These are phyloP conservation scores for Cicer pinnatifidum DNA, from an alignment of 306 rosid species.

Conservation along the genomic window DNA sequence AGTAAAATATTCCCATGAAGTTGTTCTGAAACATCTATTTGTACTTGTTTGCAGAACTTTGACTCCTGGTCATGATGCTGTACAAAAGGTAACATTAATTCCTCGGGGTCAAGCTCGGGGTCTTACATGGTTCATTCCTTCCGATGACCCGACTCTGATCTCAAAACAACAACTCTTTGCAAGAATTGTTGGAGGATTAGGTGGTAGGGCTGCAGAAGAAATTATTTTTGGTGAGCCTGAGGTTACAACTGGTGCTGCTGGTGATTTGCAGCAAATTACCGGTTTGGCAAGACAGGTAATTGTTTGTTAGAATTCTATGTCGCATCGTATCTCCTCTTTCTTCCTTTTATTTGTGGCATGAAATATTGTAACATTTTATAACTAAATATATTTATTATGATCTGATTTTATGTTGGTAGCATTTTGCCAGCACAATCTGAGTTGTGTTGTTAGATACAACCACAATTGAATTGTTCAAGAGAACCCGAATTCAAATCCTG, in stretches of 20 bases:
- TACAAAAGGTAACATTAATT: constrained; percentile 89
- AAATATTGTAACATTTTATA: constrained; percentile 9
- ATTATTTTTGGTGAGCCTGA: constrained; percentile 95
- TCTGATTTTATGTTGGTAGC: constrained; percentile 10
- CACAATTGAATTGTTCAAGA: too few species aligned
- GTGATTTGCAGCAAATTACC: constrained; percentile 96
- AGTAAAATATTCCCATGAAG: not conserved
- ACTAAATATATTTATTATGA: not conserved
- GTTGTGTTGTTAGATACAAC: constrained; percentile 17
- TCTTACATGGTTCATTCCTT: constrained; percentile 98
- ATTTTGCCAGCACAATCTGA: constrained; percentile 6
- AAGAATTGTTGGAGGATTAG: constrained; percentile 95
- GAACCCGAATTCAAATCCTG: too few species aligned
- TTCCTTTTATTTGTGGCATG: not conserved
- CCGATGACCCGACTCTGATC: constrained; percentile 92
- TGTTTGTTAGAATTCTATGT: not conserved
- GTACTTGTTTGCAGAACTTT: constrained; percentile 68
- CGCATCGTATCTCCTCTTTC: not conserved
- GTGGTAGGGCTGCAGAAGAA: constrained; percentile 99
- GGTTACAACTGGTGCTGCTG: constrained; percentile 99
- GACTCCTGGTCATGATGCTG: constrained; percentile 98
- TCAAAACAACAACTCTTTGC: constrained; percentile 98
- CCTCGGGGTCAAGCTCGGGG: constrained; percentile 99
- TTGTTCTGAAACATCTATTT: constrained; percentile 32
- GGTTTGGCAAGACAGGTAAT: constrained; percentile 96